A percentile compares a stretch with the other conserved stretches of the same genome.
These are phyloP conservation scores for Pythium rishiriense DNA, from an alignment of 352 stramenopile genomes.

Conservation along the genomic window DNA sequence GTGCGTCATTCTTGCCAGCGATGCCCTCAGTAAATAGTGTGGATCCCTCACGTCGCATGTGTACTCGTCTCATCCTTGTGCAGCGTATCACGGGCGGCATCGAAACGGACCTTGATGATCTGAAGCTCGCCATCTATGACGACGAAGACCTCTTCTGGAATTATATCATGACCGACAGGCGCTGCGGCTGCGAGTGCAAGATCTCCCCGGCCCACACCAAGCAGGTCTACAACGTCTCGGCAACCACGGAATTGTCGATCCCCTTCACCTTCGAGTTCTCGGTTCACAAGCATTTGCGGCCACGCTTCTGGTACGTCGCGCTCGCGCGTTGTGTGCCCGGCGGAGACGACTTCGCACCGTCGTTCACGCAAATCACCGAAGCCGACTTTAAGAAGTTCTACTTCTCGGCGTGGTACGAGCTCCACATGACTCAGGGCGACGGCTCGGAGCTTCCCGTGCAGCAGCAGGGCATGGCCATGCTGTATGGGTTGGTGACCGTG, in stretches of 20 bases:
- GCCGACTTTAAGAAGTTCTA: slow-evolving; percentile 74
- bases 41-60: too few species aligned
- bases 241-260: slow-evolving; percentile 42
- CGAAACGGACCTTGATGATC: slow-evolving; percentile 54
- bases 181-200: slow-evolving; percentile 75
- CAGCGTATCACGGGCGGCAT: slow-evolving; percentile 63
- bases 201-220: slow-evolving; percentile 68
- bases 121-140: slow-evolving; percentile 81
- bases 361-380: slow-evolving; percentile 69
- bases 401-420: slow-evolving; percentile 75
- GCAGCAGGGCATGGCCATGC: slow-evolving; percentile 51
- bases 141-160: slow-evolving; percentile 80
- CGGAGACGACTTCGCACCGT: slow-evolving; percentile 58
- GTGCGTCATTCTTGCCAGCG: slow-evolving; percentile 24
- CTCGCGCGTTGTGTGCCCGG: slow-evolving; percentile 69
- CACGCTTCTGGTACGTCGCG: slow-evolving; percentile 74
- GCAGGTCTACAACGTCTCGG: slow-evolving; percentile 62
- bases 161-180: slow-evolving; percentile 61
- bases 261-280: slow-evolving; percentile 64
- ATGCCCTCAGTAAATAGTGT: background rate
- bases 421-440: slow-evolving; percentile 75
- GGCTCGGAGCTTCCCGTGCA: slow-evolving; percentile 69
- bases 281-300: slow-evolving; percentile 63
- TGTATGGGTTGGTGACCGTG: slow-evolving; percentile 54
- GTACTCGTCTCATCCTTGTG: slow-evolving; percentile 5